Evolutionary conservation across 164 flowering plant species (phyloP).

Genomic region (Litsea cubeba): DNA sequence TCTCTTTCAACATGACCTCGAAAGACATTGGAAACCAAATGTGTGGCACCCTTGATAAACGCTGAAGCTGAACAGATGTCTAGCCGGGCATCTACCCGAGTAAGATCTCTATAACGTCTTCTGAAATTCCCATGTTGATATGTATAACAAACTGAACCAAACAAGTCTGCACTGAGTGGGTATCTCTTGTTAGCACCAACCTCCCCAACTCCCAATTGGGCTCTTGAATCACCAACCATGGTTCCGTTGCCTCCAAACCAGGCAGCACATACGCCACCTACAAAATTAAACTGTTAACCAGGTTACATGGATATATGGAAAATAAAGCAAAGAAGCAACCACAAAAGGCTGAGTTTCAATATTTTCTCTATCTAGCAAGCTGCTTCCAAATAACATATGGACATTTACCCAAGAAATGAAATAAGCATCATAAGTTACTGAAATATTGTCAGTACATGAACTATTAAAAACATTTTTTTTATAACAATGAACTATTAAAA

Average conservation of each 20-base stretch:
- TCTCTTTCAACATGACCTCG: slow-evolving; percentile 19
- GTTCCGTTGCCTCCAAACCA: slow-evolving; percentile 42
- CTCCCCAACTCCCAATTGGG: slow-evolving; percentile 17
- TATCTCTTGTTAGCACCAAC: slow-evolving; percentile 23
- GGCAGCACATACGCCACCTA: slow-evolving; percentile 64
- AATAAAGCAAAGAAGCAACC: background rate
- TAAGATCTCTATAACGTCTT: slow-evolving; percentile 51
- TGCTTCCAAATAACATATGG: background rate
- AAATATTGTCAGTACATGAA: background rate
- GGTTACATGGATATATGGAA: background rate
- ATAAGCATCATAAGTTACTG: background rate
- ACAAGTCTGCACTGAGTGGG: slow-evolving; percentile 56
- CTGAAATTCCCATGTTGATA: slow-evolving; percentile 77
- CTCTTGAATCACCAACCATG: slow-evolving; percentile 19
- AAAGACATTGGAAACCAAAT: slow-evolving; percentile 30
- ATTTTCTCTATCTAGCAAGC: background rate
- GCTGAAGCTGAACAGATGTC: slow-evolving; percentile 70
- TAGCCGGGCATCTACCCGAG: slow-evolving; percentile 77
- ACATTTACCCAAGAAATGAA: background rate
- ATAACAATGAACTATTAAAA: no score
- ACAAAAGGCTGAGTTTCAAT: background rate
- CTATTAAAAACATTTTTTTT: no score
- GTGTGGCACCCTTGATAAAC: slow-evolving; percentile 33
- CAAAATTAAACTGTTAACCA: background rate
- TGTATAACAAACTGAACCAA: slow-evolving; percentile 71